phyloP scores from a whole-genome alignment of 352 stramenopile genomes.

The Stramenopiles sp. region DNA sequence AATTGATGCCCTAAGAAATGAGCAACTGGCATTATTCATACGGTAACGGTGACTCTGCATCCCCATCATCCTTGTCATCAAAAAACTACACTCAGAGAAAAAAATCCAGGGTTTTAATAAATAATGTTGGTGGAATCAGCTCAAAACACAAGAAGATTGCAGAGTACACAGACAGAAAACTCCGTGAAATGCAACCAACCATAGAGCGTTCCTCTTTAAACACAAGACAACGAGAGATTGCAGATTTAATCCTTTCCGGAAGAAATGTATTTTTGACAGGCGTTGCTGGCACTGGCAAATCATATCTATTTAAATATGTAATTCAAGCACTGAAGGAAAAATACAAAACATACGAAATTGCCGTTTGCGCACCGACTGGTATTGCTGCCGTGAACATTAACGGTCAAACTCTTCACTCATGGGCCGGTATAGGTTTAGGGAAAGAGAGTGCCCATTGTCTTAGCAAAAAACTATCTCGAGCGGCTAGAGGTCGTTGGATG shows the following conservation, averaged over 20 bases:
- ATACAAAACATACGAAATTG: conserved; percentile 13
- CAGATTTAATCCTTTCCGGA: conserved; percentile 9
- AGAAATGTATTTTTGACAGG: conserved; percentile 29
- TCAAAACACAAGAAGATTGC: neutral
- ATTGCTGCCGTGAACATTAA: conserved; percentile 21
- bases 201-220: neutral
- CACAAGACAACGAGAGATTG: neutral
- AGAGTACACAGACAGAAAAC: neutral
- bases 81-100: neutral
- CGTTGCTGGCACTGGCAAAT: conserved; percentile 28
- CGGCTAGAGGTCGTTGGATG: neutral
- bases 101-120: neutral
- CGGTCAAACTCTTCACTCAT: conserved; percentile 21
- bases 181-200: neutral
- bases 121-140: neutral
- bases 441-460: neutral
- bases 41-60: neutral
- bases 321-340: conserved; percentile 15
- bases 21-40: neutral
- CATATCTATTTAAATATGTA: conserved; percentile 19
- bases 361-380: conserved; percentile 23
- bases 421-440: conserved; percentile 16
- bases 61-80: neutral
- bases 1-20: neutral
- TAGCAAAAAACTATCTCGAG: neutral